Conservation (phyloP, 768 basidiomycete genomes). For the Pholiota molesta region DNA sequence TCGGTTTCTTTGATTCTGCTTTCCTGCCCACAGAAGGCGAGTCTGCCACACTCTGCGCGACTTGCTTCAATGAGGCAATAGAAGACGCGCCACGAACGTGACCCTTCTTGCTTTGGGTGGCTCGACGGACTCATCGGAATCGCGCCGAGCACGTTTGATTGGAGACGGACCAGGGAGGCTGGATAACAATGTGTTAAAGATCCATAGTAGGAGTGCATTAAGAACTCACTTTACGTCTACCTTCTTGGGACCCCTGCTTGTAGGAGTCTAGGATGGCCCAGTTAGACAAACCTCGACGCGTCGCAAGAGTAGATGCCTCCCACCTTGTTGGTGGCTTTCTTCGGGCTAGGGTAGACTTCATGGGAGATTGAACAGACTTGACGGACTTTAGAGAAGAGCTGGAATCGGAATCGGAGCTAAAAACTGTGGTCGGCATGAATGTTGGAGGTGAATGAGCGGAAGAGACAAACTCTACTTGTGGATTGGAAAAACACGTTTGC, state of each 20-base stretch:
- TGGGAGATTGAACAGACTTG: constrained; percentile 5
- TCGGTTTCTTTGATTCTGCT: constrained; percentile 23
- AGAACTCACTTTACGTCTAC: constrained; percentile 26
- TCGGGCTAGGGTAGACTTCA: constrained; percentile 19
- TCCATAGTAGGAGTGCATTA: background rate
- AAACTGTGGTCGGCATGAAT: background rate
- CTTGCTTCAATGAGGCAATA: constrained; percentile 34
- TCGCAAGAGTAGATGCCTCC: constrained; percentile 3
- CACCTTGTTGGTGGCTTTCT: constrained; percentile 19
- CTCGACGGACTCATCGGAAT: constrained; percentile 21
- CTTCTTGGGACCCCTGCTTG: constrained; percentile 26
- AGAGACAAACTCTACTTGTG: constrained; percentile 19
- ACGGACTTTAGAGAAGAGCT: constrained; percentile 17
- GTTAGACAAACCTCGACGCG: constrained; percentile 3
- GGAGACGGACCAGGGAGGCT: constrained; percentile 33
- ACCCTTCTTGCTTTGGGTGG: constrained; percentile 27
- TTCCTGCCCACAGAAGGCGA: constrained; percentile 11
- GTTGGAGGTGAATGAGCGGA: constrained; percentile 1
- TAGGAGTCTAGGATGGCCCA: constrained; percentile 18
- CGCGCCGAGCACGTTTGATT: constrained; percentile 26
- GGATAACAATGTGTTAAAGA: constrained; percentile 8
- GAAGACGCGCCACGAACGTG: constrained; percentile 30
- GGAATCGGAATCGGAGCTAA: constrained; percentile 23
- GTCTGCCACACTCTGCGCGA: constrained; percentile 21
- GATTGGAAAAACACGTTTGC: constrained; percentile 26